Evolutionary conservation across 306 rosid genomes (phyloP).

Genomic region (Vigna angularis): DNA sequence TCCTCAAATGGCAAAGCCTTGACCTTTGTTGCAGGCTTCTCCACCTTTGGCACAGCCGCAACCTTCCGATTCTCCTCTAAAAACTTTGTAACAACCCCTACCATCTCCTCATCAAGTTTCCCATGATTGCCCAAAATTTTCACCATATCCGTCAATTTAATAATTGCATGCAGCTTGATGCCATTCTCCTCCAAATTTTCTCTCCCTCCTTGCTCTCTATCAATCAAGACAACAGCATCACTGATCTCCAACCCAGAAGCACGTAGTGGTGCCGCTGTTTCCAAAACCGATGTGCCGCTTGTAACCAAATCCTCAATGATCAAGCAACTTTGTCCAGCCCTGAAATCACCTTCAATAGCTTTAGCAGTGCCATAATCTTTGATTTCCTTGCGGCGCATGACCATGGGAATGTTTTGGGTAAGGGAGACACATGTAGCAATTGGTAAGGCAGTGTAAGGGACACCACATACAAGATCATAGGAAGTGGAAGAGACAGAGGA

Average conservation of each 20-base stretch:
- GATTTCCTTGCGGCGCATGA: conserved; percentile 93
- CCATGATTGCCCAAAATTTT: conserved; percentile 77
- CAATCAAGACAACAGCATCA: conserved; percentile 88
- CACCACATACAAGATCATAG: conserved; percentile 81
- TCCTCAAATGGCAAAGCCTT: conserved; percentile 64
- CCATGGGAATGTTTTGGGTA: conserved; percentile 68
- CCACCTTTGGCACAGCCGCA: conserved; percentile 54
- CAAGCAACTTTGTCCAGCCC: conserved; percentile 66
- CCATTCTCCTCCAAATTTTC: conserved; percentile 85
- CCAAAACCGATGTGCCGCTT: conserved; percentile 82
- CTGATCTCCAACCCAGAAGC: conserved; percentile 74
- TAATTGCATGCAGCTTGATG: conserved; percentile 67
- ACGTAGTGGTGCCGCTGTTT: conserved; percentile 78
- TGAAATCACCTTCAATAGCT: conserved; percentile 77
- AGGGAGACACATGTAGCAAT: conserved; percentile 83
- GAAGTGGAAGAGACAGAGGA: conserved; percentile 66
- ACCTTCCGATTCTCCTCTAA: conserved; percentile 84
- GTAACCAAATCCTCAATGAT: conserved; percentile 89
- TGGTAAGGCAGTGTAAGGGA: conserved; percentile 92
- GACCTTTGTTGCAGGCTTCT: conserved; percentile 53
- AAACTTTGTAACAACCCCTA: conserved; percentile 57
- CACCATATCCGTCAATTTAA: conserved; percentile 81
- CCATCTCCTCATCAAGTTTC: conserved; percentile 74
- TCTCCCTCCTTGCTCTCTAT: conserved; percentile 88
- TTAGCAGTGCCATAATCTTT: conserved; percentile 92